A percentile compares a stretch with the other conserved stretches of the same genome.
phyloP scores from a whole-genome alignment of 495 filamentous ascomycete genomes.

The Hypoxylon crocopeplum region DNA sequence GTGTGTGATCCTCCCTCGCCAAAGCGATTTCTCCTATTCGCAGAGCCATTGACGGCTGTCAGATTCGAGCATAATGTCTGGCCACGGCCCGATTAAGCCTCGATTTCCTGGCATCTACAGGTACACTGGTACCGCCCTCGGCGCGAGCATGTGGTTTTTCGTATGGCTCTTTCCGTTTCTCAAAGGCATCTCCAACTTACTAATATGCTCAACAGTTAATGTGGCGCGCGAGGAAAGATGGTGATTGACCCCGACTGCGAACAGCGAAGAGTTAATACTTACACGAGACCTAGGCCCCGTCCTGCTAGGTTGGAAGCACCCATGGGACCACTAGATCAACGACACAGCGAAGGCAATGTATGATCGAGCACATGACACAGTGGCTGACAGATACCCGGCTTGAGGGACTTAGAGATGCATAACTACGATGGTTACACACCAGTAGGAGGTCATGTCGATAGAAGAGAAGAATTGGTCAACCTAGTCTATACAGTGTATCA shows the following conservation, averaged over 20 bases:
- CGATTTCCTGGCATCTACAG: constrained; percentile 84
- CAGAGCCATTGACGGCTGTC: neutral
- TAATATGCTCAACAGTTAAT: constrained; percentile 67
- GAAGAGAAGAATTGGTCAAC: constrained; percentile 12
- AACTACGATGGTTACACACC: constrained; percentile 8
- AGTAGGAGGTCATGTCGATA: neutral
- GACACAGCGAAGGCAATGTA: constrained; percentile 1
- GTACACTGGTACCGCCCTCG: constrained; percentile 81
- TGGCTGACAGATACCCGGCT: neutral
- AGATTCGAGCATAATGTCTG: constrained; percentile 36
- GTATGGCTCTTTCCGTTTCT: constrained; percentile 59
- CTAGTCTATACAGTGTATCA: constrained; percentile 14
- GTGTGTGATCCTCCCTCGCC: too few relatives aligned
- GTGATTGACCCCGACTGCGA: constrained; percentile 44
- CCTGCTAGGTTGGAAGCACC: constrained; percentile 93
- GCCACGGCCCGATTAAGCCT: constrained; percentile 42
- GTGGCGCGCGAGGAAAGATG: constrained; percentile 95
- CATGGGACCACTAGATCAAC: constrained; percentile 89
- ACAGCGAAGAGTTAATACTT: constrained; percentile 32
- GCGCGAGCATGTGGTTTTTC: constrained; percentile 99
- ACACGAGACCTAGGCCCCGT: constrained; percentile 60
- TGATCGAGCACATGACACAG: constrained; percentile 3
- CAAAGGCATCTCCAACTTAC: neutral
- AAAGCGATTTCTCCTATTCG: neutral
- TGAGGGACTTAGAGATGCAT: constrained; percentile 3